phyloP scores from a whole-genome alignment of 2,329 filamentous ascomycete genomes.

The Xylariaceae sp. region DNA sequence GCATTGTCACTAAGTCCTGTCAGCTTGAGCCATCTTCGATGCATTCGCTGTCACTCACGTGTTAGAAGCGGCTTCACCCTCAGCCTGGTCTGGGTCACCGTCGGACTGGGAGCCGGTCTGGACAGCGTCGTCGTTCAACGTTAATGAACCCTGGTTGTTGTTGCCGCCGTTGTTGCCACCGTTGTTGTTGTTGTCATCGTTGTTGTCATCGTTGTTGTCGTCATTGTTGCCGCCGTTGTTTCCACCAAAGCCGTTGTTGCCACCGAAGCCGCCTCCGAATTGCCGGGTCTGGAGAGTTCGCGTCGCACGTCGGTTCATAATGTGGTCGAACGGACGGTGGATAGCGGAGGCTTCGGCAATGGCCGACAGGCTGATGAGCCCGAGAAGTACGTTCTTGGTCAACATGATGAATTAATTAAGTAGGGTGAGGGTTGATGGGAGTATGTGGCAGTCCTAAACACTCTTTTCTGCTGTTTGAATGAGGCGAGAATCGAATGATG shows the following conservation, averaged over 20 bases:
- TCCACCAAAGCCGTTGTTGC: slow-evolving; percentile 4
- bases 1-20: slow-evolving; percentile 41
- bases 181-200: slow-evolving; percentile 17
- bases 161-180: slow-evolving; percentile 15
- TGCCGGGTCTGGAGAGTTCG: slow-evolving; percentile 39
- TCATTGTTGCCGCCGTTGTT: slow-evolving; percentile 14
- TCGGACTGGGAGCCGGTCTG: slow-evolving; percentile 44
- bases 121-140: slow-evolving; percentile 39
- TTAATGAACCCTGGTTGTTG: slow-evolving; percentile 23
- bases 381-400: slow-evolving; percentile 44
- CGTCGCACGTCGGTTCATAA: slow-evolving; percentile 23
- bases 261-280: slow-evolving; percentile 21
- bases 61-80: slow-evolving; percentile 47
- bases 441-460: slow-evolving; percentile 11
- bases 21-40: slow-evolving; percentile 8
- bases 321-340: slow-evolving; percentile 31
- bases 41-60: slow-evolving; percentile 36
- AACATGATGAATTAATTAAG: slow-evolving; percentile 36
- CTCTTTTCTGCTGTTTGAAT: slow-evolving; percentile 7
- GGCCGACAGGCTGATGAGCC: slow-evolving; percentile 44
- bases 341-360: slow-evolving; percentile 42
- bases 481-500: slow-evolving; percentile 23
- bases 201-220: slow-evolving; percentile 15
- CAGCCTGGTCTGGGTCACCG: slow-evolving; percentile 25
- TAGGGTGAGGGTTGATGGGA: slow-evolving; percentile 13